Percentiles rank a stretch among this genome's conserved stretches.
These are phyloP conservation scores for Aciculoconidium aculeatum DNA, from an alignment of 805 yeast genomes.

Conservation along the genomic window DNA sequence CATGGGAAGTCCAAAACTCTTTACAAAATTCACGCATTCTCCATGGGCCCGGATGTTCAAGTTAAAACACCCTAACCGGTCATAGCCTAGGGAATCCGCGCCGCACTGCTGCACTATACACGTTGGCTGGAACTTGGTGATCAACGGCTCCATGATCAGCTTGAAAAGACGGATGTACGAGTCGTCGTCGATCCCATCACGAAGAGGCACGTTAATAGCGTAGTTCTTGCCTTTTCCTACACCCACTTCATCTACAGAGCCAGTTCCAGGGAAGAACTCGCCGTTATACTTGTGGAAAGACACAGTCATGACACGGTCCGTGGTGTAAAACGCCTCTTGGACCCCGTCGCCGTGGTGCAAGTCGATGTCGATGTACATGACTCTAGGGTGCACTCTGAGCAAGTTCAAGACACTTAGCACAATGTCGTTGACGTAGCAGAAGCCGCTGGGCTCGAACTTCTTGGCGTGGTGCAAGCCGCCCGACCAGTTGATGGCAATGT, in stretches of 20 bases:
- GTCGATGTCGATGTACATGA: conserved; percentile 89
- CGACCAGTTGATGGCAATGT: conserved; percentile 92
- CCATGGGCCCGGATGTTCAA: conserved; percentile 91
- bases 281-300: conserved; percentile 93
- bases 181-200: conserved; percentile 95
- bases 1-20: conserved; percentile 85
- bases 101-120: conserved; percentile 96
- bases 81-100: conserved; percentile 92
- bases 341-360: conserved; percentile 98
- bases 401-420: conserved; percentile 83
- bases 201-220: conserved; percentile 84
- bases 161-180: conserved; percentile 71
- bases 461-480: conserved; percentile 98
- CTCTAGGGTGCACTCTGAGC: conserved; percentile 85
- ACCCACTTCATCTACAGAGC: conserved; percentile 84
- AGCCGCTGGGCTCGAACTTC: conserved; percentile 89
- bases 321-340: conserved; percentile 91
- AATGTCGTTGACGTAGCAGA: conserved; percentile 92
- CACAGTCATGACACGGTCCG: conserved; percentile 95
- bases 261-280: conserved; percentile 96
- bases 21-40: conserved; percentile 85
- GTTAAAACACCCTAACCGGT: conserved; percentile 90
- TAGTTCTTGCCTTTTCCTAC: conserved; percentile 84
- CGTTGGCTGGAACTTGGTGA: conserved; percentile 87
- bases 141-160: conserved; percentile 84